Conservation (phyloP, 23 red algal genomes). For the Gracilaria caudata region DNA sequence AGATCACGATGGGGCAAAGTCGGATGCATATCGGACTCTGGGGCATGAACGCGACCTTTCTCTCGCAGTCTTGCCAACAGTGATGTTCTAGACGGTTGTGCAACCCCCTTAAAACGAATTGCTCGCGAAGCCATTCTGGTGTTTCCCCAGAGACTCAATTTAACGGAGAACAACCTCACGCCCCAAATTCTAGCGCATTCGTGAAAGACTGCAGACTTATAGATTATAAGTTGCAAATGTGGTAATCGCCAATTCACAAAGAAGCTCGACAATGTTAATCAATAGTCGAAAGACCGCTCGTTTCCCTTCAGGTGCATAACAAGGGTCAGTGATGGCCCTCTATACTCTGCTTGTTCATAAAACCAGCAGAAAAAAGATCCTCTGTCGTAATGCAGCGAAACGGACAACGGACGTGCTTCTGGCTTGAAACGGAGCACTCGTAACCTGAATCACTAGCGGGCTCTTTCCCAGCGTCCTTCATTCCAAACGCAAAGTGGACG, state of each 20-base stretch:
- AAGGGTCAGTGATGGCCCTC: not conserved
- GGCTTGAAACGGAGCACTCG: not conserved
- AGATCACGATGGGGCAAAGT: constrained; percentile 45
- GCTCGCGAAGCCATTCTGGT: not conserved
- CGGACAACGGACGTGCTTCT: not conserved
- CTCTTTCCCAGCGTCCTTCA: not conserved
- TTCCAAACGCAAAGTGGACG: not conserved
- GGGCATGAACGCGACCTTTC: constrained; percentile 45
- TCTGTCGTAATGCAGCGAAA: not conserved
- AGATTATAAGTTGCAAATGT: not conserved
- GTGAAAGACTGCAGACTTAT: not conserved
- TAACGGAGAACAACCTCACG: not conserved
- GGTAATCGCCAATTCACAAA: not conserved
- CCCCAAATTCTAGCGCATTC: not conserved
- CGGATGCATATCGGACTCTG: constrained; percentile 66
- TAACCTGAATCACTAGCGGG: not conserved
- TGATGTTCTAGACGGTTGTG: not conserved
- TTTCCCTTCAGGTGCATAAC: not conserved
- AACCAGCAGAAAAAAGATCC: not conserved
- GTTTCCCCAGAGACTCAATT: not conserved
- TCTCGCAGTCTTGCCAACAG: constrained; percentile 17
- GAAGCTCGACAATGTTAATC: not conserved
- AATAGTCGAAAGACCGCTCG: not conserved
- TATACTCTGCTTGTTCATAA: not conserved
- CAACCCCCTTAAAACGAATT: not conserved